A percentile compares a stretch with the other conserved stretches of the same genome.
Conservation (phyloP, 371 early-diverging fungal genomes). For the Amoeboradix gromovi region DNA sequence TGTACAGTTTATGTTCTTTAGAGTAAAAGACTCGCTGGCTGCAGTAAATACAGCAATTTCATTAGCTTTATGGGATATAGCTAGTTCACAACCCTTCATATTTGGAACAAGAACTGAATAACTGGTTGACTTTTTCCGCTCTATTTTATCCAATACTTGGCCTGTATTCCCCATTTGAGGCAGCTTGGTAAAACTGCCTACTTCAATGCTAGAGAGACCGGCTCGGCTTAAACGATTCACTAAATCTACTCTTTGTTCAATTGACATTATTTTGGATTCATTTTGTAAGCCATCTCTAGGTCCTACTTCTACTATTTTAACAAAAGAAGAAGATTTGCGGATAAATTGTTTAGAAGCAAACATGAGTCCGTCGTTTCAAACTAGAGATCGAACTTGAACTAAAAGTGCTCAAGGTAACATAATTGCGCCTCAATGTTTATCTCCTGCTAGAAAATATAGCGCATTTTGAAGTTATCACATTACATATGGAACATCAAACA, state of each 20-base stretch:
- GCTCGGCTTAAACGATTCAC: slow-evolving; percentile 47
- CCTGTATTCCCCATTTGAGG: slow-evolving; percentile 53
- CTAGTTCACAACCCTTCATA: slow-evolving; percentile 46
- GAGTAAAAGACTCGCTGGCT: slow-evolving; percentile 57
- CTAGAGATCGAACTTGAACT: too few species aligned
- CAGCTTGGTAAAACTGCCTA: slow-evolving; percentile 59
- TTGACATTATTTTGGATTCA: slow-evolving; percentile 51
- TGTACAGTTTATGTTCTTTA: slow-evolving; percentile 71
- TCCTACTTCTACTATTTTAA: slow-evolving; percentile 23
- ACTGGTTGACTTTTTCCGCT: slow-evolving; percentile 19
- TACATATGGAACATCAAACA: too few species aligned
- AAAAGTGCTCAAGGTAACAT: too few species aligned
- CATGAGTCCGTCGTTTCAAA: too few species aligned
- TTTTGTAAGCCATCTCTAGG: slow-evolving; percentile 92
- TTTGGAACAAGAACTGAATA: slow-evolving; percentile 85
- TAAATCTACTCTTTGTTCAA: slow-evolving; percentile 44
- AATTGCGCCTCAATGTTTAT: too few species aligned
- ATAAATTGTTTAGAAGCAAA: too few species aligned
- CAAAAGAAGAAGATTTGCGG: too few species aligned
- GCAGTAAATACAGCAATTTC: slow-evolving; percentile 81
- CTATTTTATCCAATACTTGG: slow-evolving; percentile 37
- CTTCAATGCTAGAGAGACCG: slow-evolving; percentile 61
- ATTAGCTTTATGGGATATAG: slow-evolving; percentile 19
- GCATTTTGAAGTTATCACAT: too few species aligned
- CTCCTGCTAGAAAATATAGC: too few species aligned